These are phyloP conservation scores for Purshia tridentata DNA, from an alignment of 306 rosid species.

Conservation along the genomic window DNA sequence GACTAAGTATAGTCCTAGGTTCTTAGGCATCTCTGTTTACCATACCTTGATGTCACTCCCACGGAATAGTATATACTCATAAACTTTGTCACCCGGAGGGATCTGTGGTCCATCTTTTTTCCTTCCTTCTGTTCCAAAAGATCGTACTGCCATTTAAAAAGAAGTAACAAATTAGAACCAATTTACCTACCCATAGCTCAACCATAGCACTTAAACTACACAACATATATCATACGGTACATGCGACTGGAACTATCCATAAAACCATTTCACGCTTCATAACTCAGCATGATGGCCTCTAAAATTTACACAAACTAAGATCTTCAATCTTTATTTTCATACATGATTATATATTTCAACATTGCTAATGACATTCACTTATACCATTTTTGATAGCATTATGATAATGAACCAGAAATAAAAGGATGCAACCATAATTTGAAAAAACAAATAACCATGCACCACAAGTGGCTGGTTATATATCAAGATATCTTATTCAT, in stretches of 20 bases:
- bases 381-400: background rate
- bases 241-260: background rate
- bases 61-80: constrained; percentile 86
- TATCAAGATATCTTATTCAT: background rate
- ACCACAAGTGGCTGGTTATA: background rate
- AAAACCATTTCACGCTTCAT: background rate
- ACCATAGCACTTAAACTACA: background rate
- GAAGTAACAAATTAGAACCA: constrained; percentile 17
- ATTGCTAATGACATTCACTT: background rate
- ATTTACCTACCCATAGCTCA: background rate
- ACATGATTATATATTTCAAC: background rate
- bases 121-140: constrained; percentile 97
- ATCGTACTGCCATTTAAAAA: constrained; percentile 65
- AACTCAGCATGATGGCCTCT: background rate
- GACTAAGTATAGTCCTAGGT: background rate
- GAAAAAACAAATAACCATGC: background rate
- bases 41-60: constrained; percentile 94
- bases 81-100: constrained; percentile 80
- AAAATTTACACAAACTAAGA: background rate
- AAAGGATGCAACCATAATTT: background rate
- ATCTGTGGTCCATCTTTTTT: constrained; percentile 90
- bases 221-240: background rate
- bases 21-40: background rate
- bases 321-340: background rate
- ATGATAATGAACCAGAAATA: background rate